Conservation (phyloP, 1,284 basidiomycete genomes). For the Marasmius oreades region DNA sequence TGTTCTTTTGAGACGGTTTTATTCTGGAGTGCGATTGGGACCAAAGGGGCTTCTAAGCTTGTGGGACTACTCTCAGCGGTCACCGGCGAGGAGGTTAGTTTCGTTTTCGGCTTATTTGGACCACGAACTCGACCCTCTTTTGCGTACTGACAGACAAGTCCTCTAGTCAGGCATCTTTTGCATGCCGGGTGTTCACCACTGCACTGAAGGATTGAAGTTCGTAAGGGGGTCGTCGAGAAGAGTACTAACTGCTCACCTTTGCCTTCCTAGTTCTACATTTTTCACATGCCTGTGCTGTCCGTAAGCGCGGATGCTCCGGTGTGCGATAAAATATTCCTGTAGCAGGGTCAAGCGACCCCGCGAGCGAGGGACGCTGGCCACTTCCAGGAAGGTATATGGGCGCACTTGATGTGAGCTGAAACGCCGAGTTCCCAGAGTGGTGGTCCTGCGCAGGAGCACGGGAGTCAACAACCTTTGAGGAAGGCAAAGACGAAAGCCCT, state of each 20-base stretch:
- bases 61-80: background rate
- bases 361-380: slow-evolving; percentile 36
- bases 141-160: slow-evolving; percentile 53
- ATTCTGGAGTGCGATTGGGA: too few species aligned
- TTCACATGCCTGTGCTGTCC: slow-evolving; percentile 61
- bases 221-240: background rate
- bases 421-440: background rate
- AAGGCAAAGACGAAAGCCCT: background rate
- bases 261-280: slow-evolving; percentile 61
- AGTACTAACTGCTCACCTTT: slow-evolving; percentile 39
- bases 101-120: slow-evolving; percentile 48
- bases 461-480: background rate
- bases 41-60: background rate
- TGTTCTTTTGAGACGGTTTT: background rate
- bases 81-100: background rate
- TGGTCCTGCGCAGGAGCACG: background rate
- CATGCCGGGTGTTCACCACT: slow-evolving; percentile 58
- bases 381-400: background rate
- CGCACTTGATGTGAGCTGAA: background rate
- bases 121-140: slow-evolving; percentile 60
- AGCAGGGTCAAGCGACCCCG: slow-evolving; percentile 53
- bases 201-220: slow-evolving; percentile 35
- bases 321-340: slow-evolving; percentile 60
- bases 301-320: slow-evolving; percentile 54
- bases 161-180: slow-evolving; percentile 47